These are phyloP conservation scores for Fusarium xylarioides DNA, from an alignment of 2,329 filamentous ascomycete species.

Conservation along the genomic window DNA sequence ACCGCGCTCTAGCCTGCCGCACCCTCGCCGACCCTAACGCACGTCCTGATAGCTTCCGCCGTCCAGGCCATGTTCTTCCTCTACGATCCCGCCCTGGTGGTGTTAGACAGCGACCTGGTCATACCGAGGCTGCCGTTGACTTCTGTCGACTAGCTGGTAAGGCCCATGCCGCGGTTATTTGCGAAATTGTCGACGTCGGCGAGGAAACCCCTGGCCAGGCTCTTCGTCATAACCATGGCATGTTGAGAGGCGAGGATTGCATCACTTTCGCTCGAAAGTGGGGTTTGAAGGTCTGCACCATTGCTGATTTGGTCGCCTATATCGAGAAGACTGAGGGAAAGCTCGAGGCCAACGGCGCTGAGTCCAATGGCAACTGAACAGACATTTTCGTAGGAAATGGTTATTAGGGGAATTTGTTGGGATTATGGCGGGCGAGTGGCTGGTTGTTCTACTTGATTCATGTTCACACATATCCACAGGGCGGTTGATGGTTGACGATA, in stretches of 20 bases:
- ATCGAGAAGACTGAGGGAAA: conserved; percentile 79
- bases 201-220: conserved; percentile 74
- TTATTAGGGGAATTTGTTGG: not conserved
- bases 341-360: conserved; percentile 51
- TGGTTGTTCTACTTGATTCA: not conserved
- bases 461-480: conserved; percentile 7
- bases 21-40: conserved; percentile 74
- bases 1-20: conserved; percentile 84
- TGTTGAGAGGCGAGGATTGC: conserved; percentile 92
- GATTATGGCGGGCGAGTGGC: not conserved
- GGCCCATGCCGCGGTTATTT: conserved; percentile 80
- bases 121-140: conserved; percentile 94
- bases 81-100: conserved; percentile 82
- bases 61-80: conserved; percentile 92
- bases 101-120: conserved; percentile 80
- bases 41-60: conserved; percentile 70
- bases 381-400: not conserved
- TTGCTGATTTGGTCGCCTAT: conserved; percentile 86
- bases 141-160: conserved; percentile 88
- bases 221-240: conserved; percentile 74
- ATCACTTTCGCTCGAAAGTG: conserved; percentile 87
- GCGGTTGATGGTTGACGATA: conserved; percentile 14
- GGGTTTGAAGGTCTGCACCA: conserved; percentile 93
- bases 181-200: conserved; percentile 90
- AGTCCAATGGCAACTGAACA: conserved; percentile 34